Evolutionary conservation across 768 basidiomycete genomes (phyloP).

Genomic region (Phaeolepiota aurea): DNA sequence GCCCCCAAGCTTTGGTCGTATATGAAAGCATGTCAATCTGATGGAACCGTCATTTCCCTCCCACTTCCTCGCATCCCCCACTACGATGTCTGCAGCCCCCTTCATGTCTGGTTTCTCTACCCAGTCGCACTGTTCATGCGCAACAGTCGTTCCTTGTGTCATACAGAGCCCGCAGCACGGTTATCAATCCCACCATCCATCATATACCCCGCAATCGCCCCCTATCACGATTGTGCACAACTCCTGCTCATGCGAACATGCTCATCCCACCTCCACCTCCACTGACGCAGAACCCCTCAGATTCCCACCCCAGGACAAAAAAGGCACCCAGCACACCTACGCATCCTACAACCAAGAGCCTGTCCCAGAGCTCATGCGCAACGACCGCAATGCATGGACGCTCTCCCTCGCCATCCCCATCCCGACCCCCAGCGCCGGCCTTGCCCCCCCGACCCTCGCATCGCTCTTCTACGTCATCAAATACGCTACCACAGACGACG

Average conservation of each 20-base stretch:
- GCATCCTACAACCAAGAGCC: conserved; percentile 11
- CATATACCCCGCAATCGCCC: background rate
- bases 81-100: background rate
- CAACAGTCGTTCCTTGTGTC: too few species aligned
- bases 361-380: conserved; percentile 3
- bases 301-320: background rate
- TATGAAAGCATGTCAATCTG: background rate
- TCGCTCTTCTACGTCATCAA: conserved; percentile 12
- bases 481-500: conserved; percentile 13
- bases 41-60: background rate
- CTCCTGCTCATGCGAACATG: background rate
- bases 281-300: background rate
- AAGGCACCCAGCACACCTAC: conserved; percentile 6
- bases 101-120: background rate
- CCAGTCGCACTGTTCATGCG: background rate
- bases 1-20: background rate
- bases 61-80: background rate
- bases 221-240: background rate
- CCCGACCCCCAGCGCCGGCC: background rate
- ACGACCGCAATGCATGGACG: conserved; percentile 8
- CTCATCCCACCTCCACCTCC: background rate
- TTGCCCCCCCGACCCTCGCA: conserved; percentile 10
- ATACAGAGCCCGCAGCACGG: background rate
- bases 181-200: background rate
- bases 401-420: conserved; percentile 1